Evolutionary conservation across 2,329 filamentous ascomycete species (phyloP), one percentile per base, ranked within the genome.

Genomic region (Verruconis gallopava): DNA sequence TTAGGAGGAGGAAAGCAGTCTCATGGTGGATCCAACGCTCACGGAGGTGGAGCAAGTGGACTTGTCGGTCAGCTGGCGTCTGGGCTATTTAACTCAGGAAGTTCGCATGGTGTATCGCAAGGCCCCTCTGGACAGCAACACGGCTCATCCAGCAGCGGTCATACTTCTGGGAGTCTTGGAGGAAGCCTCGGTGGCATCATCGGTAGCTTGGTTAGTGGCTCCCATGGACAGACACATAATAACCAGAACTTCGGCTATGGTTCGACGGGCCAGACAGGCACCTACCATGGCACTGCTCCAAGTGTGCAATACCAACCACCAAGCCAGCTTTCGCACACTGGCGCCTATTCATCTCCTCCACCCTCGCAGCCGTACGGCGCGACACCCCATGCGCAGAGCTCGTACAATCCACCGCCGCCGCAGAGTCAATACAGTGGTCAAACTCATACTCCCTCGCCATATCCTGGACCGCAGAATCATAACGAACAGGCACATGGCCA

Each of bases 201-300:
- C 33, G 37, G 37, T 47, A 36, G 15, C 12, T 11, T 21, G 15
- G n/a, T 17, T 6, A 19, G 39, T 13, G 43, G 43, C 4, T 37
- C 43, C 33, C 45, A 47, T 40, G 19, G 34, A 11, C 39, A 44
- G 38, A 42, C 44, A 30, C 38, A 49, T 40, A 49, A 43, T 13
- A 37, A 38, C 14, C 43, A 48, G 37, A 47, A 43, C 30, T 62
- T 62, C 43, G 60, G 59, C 14, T 63, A 63, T 45, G 56, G 56
- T 12, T 53, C 53, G 32, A 56, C 52, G 32, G 49, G 30, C 19
- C 25, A 38, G 21, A 47, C 49, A 13, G 55, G 56, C 18, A 55
- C 56, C 37, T 63, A 62, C 44, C 51, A 50, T 18, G 60, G 59
- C 18, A 49, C 54, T 19, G 58, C 57, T 25, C 60, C 60, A 11